These are phyloP conservation scores for Euptelea pleiosperma DNA, from an alignment of 164 flowering plant genomes.

Conservation along the genomic window DNA sequence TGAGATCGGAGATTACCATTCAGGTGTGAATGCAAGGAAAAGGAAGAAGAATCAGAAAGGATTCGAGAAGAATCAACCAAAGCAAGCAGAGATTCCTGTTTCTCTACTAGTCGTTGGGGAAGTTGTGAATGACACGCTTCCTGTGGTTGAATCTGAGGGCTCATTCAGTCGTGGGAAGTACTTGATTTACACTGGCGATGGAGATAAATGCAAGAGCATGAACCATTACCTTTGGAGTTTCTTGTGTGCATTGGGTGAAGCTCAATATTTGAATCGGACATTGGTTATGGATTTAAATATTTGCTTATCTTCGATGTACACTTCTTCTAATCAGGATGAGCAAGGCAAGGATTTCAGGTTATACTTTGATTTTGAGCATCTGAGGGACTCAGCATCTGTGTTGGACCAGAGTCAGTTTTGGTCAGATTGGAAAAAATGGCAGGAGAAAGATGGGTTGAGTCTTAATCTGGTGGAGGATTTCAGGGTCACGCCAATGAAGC, in stretches of 20 bases:
- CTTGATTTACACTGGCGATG: slow-evolving; percentile 71
- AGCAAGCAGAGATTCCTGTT: neutral
- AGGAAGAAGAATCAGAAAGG: slow-evolving; percentile 64
- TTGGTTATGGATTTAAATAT: slow-evolving; percentile 72
- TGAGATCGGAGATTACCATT: slow-evolving; percentile 75
- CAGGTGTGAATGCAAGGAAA: slow-evolving; percentile 87
- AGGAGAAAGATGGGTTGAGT: slow-evolving; percentile 46
- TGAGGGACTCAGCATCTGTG: slow-evolving; percentile 74
- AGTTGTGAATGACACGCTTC: slow-evolving; percentile 69
- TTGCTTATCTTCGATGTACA: slow-evolving; percentile 75
- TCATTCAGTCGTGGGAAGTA: slow-evolving; percentile 66
- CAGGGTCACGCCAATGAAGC: slow-evolving; percentile 77
- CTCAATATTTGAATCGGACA: slow-evolving; percentile 88
- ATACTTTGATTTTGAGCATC: slow-evolving; percentile 90
- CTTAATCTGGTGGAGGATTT: slow-evolving; percentile 79
- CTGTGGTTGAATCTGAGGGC: slow-evolving; percentile 65
- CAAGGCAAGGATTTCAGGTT: slow-evolving; percentile 92
- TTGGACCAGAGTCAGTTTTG: slow-evolving; percentile 76
- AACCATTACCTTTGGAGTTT: slow-evolving; percentile 91
- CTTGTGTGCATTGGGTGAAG: slow-evolving; percentile 89
- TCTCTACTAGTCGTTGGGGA: slow-evolving; percentile 25
- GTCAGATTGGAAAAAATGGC: slow-evolving; percentile 77
- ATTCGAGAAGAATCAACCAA: slow-evolving; percentile 41
- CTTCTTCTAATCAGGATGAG: slow-evolving; percentile 66
- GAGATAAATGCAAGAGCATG: slow-evolving; percentile 96